These are phyloP conservation scores for Saccharomycopsis capsularis DNA, from an alignment of 805 yeast species.

Conservation along the genomic window DNA sequence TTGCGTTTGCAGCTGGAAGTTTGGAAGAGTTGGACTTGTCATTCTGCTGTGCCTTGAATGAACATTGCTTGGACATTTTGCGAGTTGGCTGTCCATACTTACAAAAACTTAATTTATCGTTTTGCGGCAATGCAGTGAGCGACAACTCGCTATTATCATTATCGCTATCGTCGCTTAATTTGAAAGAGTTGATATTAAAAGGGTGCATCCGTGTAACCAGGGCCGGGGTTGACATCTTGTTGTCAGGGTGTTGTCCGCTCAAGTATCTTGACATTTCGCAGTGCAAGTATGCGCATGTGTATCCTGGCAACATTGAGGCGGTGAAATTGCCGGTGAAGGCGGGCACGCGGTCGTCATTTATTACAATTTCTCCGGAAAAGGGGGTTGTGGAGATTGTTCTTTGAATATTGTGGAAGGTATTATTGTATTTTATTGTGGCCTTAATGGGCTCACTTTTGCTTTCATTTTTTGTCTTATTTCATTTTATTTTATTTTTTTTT, in stretches of 20 bases:
- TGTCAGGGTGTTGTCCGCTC: constrained; percentile 49
- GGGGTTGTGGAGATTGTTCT: constrained; percentile 53
- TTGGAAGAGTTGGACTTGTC: constrained; percentile 54
- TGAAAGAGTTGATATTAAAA: constrained; percentile 45
- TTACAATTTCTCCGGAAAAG: constrained; percentile 43
- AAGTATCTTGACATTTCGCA: constrained; percentile 56
- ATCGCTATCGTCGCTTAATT: constrained; percentile 43
- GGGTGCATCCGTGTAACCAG: constrained; percentile 75
- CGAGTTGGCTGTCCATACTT: constrained; percentile 59
- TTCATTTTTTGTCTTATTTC: background rate
- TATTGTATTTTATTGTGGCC: background rate
- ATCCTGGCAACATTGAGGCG: constrained; percentile 55
- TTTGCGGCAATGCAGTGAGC: constrained; percentile 76
- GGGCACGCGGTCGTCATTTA: constrained; percentile 50
- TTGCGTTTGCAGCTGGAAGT: constrained; percentile 55
- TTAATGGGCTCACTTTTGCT: too few species aligned
- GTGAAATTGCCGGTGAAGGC: constrained; percentile 44
- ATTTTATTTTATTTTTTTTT: background rate
- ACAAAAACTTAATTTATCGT: constrained; percentile 49
- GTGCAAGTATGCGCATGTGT: constrained; percentile 61
- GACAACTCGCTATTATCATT: constrained; percentile 59
- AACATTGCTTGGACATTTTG: constrained; percentile 58
- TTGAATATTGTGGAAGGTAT: constrained; percentile 24
- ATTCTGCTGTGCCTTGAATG: constrained; percentile 71
- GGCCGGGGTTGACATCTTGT: constrained; percentile 64